A percentile compares a stretch with the other conserved stretches of the same genome.
These are phyloP conservation scores for Sporobolus alterniflorus DNA, from an alignment of 202 grass and related monocot species.

Conservation along the genomic window DNA sequence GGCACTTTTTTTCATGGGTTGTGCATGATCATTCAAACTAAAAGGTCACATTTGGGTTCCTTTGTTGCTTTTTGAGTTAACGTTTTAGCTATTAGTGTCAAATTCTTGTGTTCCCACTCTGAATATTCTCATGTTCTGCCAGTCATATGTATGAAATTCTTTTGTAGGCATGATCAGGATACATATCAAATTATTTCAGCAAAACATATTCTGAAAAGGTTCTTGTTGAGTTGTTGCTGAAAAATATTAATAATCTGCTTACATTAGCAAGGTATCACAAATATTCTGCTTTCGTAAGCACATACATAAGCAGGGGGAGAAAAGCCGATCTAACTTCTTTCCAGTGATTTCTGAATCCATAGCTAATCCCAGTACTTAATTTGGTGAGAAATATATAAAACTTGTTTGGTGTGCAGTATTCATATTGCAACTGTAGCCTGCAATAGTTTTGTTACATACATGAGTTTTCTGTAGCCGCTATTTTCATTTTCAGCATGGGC, in stretches of 20 bases:
- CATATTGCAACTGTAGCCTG: background rate
- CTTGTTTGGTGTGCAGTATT: background rate
- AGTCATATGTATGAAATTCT: background rate
- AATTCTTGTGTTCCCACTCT: background rate
- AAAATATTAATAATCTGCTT: background rate
- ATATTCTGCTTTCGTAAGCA: background rate
- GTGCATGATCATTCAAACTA: background rate
- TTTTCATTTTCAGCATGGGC: background rate
- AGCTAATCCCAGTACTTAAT: background rate
- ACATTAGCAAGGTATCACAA: background rate
- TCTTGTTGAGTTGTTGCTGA: background rate
- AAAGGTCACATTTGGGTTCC: background rate
- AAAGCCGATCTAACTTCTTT: no score
- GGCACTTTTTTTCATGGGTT: background rate
- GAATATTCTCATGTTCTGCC: background rate
- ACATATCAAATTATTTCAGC: background rate
- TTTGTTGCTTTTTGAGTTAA: constrained; percentile 1
- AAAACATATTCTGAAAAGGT: background rate
- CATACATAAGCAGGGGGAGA: no score
- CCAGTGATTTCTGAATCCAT: background rate
- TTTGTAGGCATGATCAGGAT: background rate
- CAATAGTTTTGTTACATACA: background rate
- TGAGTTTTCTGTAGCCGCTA: background rate
- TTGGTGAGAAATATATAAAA: background rate
- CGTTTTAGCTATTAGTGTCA: background rate